Conservation (phyloP, 345 rosid genomes). For the Lepidium sativum region DNA sequence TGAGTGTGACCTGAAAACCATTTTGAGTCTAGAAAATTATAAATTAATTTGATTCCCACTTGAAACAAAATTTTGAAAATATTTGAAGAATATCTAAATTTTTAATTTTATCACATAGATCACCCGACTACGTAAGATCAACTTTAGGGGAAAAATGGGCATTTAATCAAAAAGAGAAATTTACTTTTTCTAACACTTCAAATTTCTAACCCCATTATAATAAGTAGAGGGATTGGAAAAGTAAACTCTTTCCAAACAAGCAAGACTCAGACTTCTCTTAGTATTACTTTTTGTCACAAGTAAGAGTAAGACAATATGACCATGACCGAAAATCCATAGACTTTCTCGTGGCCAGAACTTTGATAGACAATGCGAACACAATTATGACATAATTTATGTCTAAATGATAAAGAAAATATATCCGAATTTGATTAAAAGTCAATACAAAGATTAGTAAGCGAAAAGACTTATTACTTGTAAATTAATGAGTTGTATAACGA, state of each 20-base stretch:
- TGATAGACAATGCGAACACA: not conserved
- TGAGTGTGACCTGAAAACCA: conserved; percentile 4
- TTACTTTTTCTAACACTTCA: too few species aligned
- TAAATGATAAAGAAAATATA: not conserved
- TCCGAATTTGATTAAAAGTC: not conserved
- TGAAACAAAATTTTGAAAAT: too few species aligned
- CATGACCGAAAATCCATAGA: conserved; percentile 4
- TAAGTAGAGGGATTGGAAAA: not conserved
- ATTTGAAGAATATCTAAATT: too few species aligned
- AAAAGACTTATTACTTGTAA: not conserved
- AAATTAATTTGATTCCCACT: too few species aligned
- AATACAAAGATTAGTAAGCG: not conserved
- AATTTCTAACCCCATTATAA: not conserved
- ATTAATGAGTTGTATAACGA: conserved; percentile 15
- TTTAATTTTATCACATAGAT: too few species aligned
- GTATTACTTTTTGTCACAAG: not conserved
- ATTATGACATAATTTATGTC: not conserved
- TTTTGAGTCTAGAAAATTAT: too few species aligned
- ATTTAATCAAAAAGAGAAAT: too few species aligned
- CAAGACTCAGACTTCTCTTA: not conserved
- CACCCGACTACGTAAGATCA: too few species aligned
- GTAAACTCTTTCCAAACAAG: not conserved
- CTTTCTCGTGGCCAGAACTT: not conserved
- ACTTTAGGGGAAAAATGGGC: too few species aligned
- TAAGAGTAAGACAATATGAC: conserved; percentile 2